A percentile compares a stretch with the other conserved stretches of the same genome.
Evolutionary conservation across 2,329 filamentous ascomycete species (phyloP).

Genomic region (Pseudogymnoascus sp.): DNA sequence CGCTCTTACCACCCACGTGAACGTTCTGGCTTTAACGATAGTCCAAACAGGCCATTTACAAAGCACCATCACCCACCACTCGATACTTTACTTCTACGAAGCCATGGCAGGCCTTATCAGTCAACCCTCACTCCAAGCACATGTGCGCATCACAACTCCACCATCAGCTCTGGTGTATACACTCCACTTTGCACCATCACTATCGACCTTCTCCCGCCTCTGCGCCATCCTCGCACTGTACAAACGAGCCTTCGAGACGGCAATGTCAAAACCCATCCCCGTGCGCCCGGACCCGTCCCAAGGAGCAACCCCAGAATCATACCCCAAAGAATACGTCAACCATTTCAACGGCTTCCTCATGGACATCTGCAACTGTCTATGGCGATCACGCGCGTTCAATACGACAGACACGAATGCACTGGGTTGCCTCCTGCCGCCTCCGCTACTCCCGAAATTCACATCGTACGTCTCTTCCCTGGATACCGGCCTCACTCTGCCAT

Average conservation of each 20-base stretch:
- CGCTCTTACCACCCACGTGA: constrained; percentile 42
- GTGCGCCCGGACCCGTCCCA: constrained; percentile 27
- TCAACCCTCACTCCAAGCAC: constrained; percentile 41
- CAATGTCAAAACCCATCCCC: constrained; percentile 38
- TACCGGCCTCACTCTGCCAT: constrained; percentile 38
- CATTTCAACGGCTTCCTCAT: constrained; percentile 78
- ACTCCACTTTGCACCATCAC: constrained; percentile 59
- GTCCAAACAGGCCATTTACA: constrained; percentile 43
- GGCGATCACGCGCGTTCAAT: constrained; percentile 67
- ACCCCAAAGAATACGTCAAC: constrained; percentile 54
- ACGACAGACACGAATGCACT: constrained; percentile 53
- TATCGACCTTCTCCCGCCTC: constrained; percentile 59
- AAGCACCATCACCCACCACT: constrained; percentile 41
- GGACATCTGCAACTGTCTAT: constrained; percentile 79
- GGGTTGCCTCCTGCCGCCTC: constrained; percentile 42
- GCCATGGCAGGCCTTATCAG: constrained; percentile 50
- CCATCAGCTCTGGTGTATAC: constrained; percentile 62
- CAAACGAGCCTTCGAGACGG: constrained; percentile 65
- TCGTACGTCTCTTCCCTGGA: constrained; percentile 45
- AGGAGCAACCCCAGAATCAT: constrained; percentile 32
- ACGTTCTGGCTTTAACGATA: constrained; percentile 51
- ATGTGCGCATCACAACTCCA: constrained; percentile 62
- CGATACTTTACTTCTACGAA: constrained; percentile 65
- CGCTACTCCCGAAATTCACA: constrained; percentile 37
- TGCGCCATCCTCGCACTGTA: constrained; percentile 64